Base-by-base conservation (phyloP, 176 grass and related monocot species). In the Pharus latifolius region DNA sequence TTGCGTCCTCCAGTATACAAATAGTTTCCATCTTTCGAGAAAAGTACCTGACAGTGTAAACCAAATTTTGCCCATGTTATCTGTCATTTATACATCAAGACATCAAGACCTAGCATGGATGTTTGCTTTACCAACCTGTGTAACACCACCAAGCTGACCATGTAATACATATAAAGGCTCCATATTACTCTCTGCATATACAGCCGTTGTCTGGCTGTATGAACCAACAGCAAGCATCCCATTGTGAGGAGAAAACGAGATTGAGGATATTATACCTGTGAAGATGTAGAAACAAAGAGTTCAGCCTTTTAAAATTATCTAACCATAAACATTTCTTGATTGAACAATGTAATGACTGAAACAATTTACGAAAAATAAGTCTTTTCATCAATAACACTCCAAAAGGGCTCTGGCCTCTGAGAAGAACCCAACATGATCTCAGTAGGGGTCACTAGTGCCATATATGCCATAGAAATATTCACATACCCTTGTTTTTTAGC, bases 221-320 rank as follows among this genome's bases (percentile, higher is more conserved):
- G 95, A 98, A 68, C 95, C 95, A 70, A 98, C 63, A 59, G 95
- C 95, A 91, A 98, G 70, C 95, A 98, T 88, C 75, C 84, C 74
- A 83, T 60, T 93, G 22, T 86, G 82, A 10, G 75, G 95, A 67
- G 87, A 84, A 67, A 91, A 93, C 22, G 89, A 79, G 70, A 98
- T 91, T 55, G 95, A 85, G 63, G 90, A 94, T 80, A 94, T 75
- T 50, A 99, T 81, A 55, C 95, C 90, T 98, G 69, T 68, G 54
- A 53, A n/a, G n/a, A n/a, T n/a, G n/a, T 38, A 43, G 19, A 58
- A 66, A 82, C 16, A 60, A 83, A 54, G 1, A 56, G 17, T 10
- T 69, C 62, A 61, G 40, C 33, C 22, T 53, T 65, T 47, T 14
- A 55, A 26, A 30, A 23, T 2, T 67, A 48, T 62, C 25, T 55